Conservation (phyloP, 345 rosid species). For the Bretschneidera sinensis region DNA sequence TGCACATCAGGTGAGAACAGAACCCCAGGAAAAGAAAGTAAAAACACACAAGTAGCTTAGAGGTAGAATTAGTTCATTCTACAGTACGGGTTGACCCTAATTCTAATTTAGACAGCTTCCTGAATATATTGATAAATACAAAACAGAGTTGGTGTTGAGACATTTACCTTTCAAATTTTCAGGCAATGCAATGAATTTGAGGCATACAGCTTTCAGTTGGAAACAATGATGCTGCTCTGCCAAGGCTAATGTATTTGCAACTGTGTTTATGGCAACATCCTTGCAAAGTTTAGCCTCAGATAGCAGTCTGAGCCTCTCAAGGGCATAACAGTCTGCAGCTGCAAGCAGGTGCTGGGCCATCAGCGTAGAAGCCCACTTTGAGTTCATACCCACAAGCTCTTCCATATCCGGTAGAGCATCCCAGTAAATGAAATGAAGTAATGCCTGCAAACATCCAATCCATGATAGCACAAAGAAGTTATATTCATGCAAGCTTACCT, state of each 20-base stretch:
- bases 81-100: neutral
- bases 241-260: conserved; percentile 73
- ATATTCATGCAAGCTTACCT: neutral
- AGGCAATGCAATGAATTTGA: conserved; percentile 55
- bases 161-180: conserved; percentile 56
- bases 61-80: neutral
- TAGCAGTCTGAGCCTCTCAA: conserved; percentile 64
- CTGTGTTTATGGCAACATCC: conserved; percentile 64
- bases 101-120: too few species aligned
- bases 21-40: neutral
- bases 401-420: conserved; percentile 65
- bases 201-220: conserved; percentile 67
- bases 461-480: conserved; percentile 12
- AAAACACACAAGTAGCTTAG: neutral
- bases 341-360: conserved; percentile 81
- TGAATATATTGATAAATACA: too few species aligned
- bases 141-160: neutral
- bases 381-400: conserved; percentile 56
- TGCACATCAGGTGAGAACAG: neutral
- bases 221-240: conserved; percentile 84
- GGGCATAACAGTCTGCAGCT: conserved; percentile 74
- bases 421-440: conserved; percentile 80
- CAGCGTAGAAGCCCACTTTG: conserved; percentile 60
- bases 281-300: conserved; percentile 68
- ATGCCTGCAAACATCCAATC: conserved; percentile 41